Evolutionary conservation across 129 eudicot species (phyloP).

Genomic region (Centrapalus pauciflorus): DNA sequence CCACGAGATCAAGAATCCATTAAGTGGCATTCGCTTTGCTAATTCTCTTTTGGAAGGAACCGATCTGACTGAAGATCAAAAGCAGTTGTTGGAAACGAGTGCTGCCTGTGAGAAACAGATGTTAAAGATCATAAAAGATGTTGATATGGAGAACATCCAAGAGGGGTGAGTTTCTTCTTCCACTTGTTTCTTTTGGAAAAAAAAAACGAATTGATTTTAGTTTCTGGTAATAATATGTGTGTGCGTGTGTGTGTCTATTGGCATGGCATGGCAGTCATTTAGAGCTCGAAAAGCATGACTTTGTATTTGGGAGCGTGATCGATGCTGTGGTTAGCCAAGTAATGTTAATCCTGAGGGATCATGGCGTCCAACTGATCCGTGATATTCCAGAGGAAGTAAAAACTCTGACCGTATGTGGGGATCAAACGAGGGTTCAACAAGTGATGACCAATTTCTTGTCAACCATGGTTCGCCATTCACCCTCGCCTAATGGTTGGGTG

Average conservation of each 20-base stretch:
- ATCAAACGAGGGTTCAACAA: conserved; percentile 80
- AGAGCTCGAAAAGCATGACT: conserved; percentile 82
- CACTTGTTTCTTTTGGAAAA: background rate
- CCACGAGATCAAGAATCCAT: conserved; percentile 70
- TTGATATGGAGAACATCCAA: conserved; percentile 70
- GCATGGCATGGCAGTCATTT: conserved; percentile 50
- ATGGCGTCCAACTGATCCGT: conserved; percentile 74
- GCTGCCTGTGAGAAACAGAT: conserved; percentile 84
- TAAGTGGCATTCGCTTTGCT: conserved; percentile 82
- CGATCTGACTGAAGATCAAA: conserved; percentile 69
- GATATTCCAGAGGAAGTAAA: conserved; percentile 89
- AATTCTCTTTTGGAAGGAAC: conserved; percentile 69
- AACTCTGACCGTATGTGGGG: conserved; percentile 65
- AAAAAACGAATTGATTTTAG: no score
- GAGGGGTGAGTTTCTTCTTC: conserved; percentile 51
- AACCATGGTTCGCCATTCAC: conserved; percentile 76
- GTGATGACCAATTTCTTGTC: conserved; percentile 69
- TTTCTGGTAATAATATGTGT: background rate
- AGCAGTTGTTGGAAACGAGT: conserved; percentile 70
- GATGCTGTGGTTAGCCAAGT: conserved; percentile 94
- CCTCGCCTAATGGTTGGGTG: conserved; percentile 86
- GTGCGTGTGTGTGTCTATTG: no score
- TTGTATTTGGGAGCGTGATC: conserved; percentile 68
- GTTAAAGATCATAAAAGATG: conserved; percentile 71
- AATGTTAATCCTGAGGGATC: conserved; percentile 63